Evolutionary conservation across 164 flowering plant genomes (phyloP), one percentile per base, ranked within the genome.

Genomic region (Stephania japonica): DNA sequence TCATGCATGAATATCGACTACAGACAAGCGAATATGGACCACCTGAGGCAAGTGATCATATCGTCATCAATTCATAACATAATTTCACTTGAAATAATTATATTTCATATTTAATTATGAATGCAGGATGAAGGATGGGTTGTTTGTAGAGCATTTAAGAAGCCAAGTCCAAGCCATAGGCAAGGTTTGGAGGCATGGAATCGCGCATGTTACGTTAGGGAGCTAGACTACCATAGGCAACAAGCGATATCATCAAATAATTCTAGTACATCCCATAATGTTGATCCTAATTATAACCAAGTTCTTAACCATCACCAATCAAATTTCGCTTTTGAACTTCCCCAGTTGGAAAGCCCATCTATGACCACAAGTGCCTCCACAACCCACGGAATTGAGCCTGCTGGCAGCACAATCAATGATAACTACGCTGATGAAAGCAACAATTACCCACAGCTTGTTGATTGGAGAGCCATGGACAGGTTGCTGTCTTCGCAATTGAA

Each of bases 111-210:
- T n/a, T 32, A 32, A 32, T 56, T 41, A 70, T 41, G 6, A 42
- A 5, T 75, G 79, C 88, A 91, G 97, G 98, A 94, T 75, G 98
- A 91, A 86, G 98, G 95, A 76, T 93, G 98, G 98, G 98, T 93
- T 24, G 97, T 93, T 4, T 93, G 98, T 65, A 78, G 98, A 3
- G 95, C 97, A 76, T 93, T 93, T 85, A 91, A 81, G 80, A 93
- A 93, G 82, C 91, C 88, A 23, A 81, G 67, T 65, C 92, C 94
- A 6, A 86, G 77, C 71, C 91, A 85, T 68, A 83, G 81, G 70
- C 93, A 79, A 80, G 84, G 86, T 4, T 84, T 70, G 14, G 87
- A 86, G 65, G 82, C 85, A 2, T 86, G 88, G 89, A 81, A 79
- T 73, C 81, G 79, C 8, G 42, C 76, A 67, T 84, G 80, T 72